Evolutionary conservation across 495 filamentous ascomycete genomes (phyloP).

Genomic region (Trichoderma erinaceum): DNA sequence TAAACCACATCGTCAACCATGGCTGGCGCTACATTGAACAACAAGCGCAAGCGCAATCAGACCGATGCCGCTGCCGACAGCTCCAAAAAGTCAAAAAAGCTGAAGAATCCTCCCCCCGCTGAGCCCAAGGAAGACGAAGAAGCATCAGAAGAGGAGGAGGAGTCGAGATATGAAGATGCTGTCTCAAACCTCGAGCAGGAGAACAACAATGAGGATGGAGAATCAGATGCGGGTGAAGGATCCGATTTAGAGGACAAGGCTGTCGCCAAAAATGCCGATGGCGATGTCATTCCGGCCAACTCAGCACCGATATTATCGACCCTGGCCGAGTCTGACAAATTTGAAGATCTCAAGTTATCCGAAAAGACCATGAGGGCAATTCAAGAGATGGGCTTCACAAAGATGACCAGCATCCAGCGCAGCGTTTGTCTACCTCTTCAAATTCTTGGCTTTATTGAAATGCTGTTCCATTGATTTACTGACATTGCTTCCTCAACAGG

Average conservation of each 20-base stretch:
- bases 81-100: constrained; percentile 27
- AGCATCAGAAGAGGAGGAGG: constrained; percentile 26
- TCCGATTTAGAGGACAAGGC: constrained; percentile 23
- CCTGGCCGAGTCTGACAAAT: constrained; percentile 38
- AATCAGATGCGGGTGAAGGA: constrained; percentile 18
- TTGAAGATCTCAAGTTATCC: constrained; percentile 78
- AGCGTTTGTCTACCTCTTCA: constrained; percentile 36
- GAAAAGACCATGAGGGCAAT: constrained; percentile 85
- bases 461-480: neutral
- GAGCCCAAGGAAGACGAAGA: constrained; percentile 25
- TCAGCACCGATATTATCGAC: constrained; percentile 19
- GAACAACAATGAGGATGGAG: constrained; percentile 19
- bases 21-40: constrained; percentile 32
- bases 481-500: neutral
- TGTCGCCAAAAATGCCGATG: constrained; percentile 24
- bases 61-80: constrained; percentile 23
- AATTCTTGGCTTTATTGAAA: neutral
- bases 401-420: constrained; percentile 93
- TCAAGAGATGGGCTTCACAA: constrained; percentile 83
- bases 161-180: constrained; percentile 23
- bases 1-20: constrained; percentile 7
- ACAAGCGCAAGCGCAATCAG: constrained; percentile 44
- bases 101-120: constrained; percentile 26
- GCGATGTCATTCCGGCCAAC: constrained; percentile 19
- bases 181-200: constrained; percentile 19